A percentile compares a stretch with the other conserved stretches of the same genome.
These are phyloP conservation scores for Phytophthora europaea DNA, from an alignment of 352 stramenopile genomes.

Conservation along the genomic window DNA sequence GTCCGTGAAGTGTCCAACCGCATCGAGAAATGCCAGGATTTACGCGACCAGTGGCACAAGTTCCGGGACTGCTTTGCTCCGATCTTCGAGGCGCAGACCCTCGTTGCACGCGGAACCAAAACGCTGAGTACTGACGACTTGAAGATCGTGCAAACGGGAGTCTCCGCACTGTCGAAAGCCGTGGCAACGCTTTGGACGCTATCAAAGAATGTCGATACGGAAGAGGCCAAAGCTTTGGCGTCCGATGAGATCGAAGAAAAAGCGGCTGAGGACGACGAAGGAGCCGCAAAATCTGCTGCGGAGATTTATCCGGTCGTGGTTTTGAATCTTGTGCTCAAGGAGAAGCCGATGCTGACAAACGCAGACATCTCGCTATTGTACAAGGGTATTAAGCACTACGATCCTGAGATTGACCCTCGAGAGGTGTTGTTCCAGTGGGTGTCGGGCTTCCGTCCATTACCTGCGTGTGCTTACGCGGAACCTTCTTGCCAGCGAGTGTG, in stretches of 20 bases:
- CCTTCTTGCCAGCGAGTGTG: constrained; percentile 47
- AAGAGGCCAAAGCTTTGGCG: background rate
- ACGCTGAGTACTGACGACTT: constrained; percentile 17
- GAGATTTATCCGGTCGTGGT: constrained; percentile 8
- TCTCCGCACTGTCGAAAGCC: constrained; percentile 31
- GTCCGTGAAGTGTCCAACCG: constrained; percentile 31
- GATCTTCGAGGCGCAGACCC: constrained; percentile 39
- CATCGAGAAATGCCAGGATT: constrained; percentile 44
- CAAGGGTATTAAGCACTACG: constrained; percentile 70
- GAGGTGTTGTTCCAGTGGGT: constrained; percentile 78
- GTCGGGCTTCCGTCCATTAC: constrained; percentile 55
- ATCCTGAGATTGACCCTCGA: constrained; percentile 50
- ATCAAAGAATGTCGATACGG: constrained; percentile 3
- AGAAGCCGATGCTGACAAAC: constrained; percentile 32
- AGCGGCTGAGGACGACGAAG: background rate
- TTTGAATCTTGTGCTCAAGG: constrained; percentile 10
- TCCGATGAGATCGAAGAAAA: constrained; percentile 18
- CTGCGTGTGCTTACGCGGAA: constrained; percentile 46
- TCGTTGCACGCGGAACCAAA: constrained; percentile 9
- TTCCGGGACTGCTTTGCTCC: constrained; percentile 43
- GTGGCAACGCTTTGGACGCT: constrained; percentile 30
- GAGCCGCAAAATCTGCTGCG: background rate
- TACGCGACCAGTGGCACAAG: constrained; percentile 49
- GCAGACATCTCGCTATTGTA: constrained; percentile 49
- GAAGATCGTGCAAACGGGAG: constrained; percentile 37